A percentile compares a stretch with the other conserved stretches of the same genome.
These are phyloP conservation scores for Periconia sp. DNA, from an alignment of 2,329 filamentous ascomycete species.

Conservation along the genomic window DNA sequence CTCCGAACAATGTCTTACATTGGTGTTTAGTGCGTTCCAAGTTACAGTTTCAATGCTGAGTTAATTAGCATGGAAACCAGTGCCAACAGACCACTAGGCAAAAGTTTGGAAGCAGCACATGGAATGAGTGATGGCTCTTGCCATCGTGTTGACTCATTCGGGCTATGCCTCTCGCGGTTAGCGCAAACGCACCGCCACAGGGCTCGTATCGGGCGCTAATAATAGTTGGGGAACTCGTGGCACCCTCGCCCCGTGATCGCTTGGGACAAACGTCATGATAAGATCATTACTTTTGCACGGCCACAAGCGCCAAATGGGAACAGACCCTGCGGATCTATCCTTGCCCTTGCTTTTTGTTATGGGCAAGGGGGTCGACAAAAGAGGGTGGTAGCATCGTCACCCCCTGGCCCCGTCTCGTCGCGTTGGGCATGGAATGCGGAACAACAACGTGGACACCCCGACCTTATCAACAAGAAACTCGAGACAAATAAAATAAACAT, in stretches of 20 bases:
- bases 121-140: not conserved
- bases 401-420: too few species aligned
- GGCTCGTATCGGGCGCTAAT: slow-evolving; percentile 10
- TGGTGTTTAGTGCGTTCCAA: not conserved
- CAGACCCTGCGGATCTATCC: slow-evolving; percentile 23
- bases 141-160: not conserved
- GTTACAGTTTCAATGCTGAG: not conserved
- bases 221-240: slow-evolving; percentile 14
- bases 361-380: not conserved
- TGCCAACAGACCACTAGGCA: not conserved
- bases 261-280: slow-evolving; percentile 11
- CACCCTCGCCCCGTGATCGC: slow-evolving; percentile 14
- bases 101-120: not conserved
- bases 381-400: not conserved
- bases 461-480: not conserved
- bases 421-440: not conserved
- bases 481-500: not conserved
- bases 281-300: slow-evolving; percentile 21
- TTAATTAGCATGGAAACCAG: not conserved
- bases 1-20: not conserved
- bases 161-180: not conserved
- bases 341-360: slow-evolving; percentile 21
- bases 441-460: not conserved
- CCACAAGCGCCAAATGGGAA: slow-evolving; percentile 12
- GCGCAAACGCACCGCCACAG: slow-evolving; percentile 16